A percentile compares a stretch with the other conserved stretches of the same genome.
Conservation (phyloP, 345 rosid genomes). For the Corchorus olitorius region DNA sequence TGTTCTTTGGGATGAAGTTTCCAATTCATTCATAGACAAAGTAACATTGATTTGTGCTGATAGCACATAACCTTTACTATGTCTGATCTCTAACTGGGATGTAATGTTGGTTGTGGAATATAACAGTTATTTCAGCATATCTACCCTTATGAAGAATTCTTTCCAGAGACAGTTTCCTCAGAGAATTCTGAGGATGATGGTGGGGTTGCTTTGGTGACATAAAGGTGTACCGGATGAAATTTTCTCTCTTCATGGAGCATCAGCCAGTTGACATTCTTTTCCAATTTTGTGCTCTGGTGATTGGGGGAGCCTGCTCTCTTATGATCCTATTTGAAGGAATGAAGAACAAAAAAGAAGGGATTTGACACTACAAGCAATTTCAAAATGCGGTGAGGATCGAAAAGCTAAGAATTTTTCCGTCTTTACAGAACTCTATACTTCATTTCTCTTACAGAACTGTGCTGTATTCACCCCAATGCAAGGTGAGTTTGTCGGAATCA, state of each 20-base stretch:
- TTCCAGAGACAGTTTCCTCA: conserved; percentile 41
- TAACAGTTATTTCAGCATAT: conserved; percentile 50
- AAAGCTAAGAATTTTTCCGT: neutral
- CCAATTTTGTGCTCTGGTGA: neutral
- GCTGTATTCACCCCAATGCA: neutral
- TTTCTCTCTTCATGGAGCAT: neutral
- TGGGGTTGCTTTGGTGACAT: conserved; percentile 24
- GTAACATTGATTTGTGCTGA: neutral
- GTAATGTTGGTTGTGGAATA: neutral
- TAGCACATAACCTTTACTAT: neutral
- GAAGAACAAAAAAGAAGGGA: neutral
- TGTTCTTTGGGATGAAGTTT: neutral
- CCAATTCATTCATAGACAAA: neutral
- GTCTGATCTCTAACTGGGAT: conserved; percentile 7
- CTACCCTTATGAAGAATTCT: conserved; percentile 55
- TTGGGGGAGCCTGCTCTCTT: neutral
- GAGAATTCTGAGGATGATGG: conserved; percentile 44
- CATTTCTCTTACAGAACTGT: conserved; percentile 2
- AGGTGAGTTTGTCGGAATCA: too few relatives aligned
- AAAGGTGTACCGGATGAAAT: conserved; percentile 2
- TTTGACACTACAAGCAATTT: neutral
- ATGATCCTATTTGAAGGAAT: neutral
- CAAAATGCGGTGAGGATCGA: neutral
- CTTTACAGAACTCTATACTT: neutral
- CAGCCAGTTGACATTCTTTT: neutral